Base-by-base conservation (phyloP, 108 stramenopile species). In the Nitzschia sp. region DNA sequence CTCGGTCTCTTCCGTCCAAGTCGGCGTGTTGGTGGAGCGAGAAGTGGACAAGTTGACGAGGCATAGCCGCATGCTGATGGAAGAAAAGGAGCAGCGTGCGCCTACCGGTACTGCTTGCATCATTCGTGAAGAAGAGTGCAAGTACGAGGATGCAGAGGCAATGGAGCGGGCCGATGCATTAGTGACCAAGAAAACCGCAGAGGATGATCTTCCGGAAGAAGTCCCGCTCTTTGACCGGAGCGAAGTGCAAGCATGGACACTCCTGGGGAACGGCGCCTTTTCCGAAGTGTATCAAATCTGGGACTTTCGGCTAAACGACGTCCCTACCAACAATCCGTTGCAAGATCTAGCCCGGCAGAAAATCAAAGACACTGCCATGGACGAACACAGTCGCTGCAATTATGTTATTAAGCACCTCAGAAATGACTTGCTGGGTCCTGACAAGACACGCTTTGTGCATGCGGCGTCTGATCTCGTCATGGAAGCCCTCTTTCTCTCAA, bases 391-490 rank as follows among this genome's bases (percentile, higher is more conserved):
- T 32, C 38, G 33, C 11, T 30, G 58, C 33, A 46, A 77, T n/a
- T 87, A 87, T 59, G 86, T 78, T 29, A 71, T 92, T 56, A 92
- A 92, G 62, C 85, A 84, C 45, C 62, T 89, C 28, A 47, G 77
- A 56, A 64, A 47, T 2, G 73, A 80, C 36, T 38, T 80, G 0
- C 32, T 61, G 11, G 52, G 53, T 35, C 27, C 66, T n/a, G 35
- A 79, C 2, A 60, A 63, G 3, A n/a, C 23, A 0, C 65, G 79
- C 6, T 93, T 83, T 62, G 61, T 67, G 27, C 55, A 81, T 17
- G 92, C 87, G 4, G 87, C 85, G 3, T 36, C 65, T 46, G 92
- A 90, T 62, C 63, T 93, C 53, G 92, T 86, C 5, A 62, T 90
- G 54, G 92, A 93, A 69, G 87, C 85, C 9, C 59, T 79, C 72